A percentile compares a stretch with the other conserved stretches of the same genome.
Conservation (phyloP, 352 stramenopile genomes). For the Pythium chondricola region DNA sequence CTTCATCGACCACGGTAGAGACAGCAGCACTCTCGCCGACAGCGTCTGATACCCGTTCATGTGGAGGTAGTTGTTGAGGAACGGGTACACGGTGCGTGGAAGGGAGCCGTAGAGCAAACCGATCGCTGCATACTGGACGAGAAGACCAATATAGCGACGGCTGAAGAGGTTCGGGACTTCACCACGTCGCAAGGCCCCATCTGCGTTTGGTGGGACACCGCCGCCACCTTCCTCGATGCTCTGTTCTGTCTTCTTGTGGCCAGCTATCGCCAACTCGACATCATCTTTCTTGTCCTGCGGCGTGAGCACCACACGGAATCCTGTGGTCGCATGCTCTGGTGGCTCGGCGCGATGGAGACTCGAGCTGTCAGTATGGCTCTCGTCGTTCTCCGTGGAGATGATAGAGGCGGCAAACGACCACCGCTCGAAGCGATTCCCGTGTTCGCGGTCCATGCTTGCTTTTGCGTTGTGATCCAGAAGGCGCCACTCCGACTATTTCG, state of each 20-base stretch:
- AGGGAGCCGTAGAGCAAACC: conserved; percentile 56
- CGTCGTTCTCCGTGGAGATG: neutral
- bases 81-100: conserved; percentile 56
- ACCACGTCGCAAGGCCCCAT: conserved; percentile 23
- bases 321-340: neutral
- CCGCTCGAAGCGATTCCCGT: conserved; percentile 6
- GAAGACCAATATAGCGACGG: conserved; percentile 43
- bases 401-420: conserved; percentile 9
- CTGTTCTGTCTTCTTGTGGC: too few species aligned
- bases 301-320: neutral
- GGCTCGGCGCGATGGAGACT: too few species aligned
- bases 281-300: neutral
- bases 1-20: conserved; percentile 59
- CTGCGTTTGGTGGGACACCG: neutral
- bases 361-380: too few species aligned
- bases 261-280: neutral
- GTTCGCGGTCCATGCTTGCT: conserved; percentile 16
- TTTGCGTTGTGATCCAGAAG: neutral
- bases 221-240: neutral
- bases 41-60: conserved; percentile 62
- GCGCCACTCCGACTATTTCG: neutral
- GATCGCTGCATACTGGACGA: conserved; percentile 65
- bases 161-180: conserved; percentile 47
- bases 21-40: conserved; percentile 51
- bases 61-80: conserved; percentile 70